phyloP scores from a whole-genome alignment of 768 basidiomycete genomes.

The Boletus reticuloceps region DNA sequence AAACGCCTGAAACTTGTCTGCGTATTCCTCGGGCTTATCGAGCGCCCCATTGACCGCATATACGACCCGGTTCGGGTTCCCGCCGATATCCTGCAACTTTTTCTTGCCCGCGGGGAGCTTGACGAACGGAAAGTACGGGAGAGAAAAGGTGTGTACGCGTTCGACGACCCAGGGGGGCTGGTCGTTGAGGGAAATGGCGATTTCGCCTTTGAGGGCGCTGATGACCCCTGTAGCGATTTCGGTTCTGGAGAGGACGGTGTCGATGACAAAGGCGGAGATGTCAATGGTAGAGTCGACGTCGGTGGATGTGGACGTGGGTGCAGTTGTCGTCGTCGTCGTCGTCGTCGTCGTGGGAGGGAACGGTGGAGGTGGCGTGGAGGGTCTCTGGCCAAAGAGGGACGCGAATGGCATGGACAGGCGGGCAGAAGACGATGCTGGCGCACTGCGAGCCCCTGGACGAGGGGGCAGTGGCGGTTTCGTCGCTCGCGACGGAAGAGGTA shows the following conservation, averaged over 20 bases:
- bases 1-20: conserved; percentile 66
- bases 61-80: conserved; percentile 14
- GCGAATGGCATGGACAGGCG: conserved; percentile 75
- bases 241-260: conserved; percentile 47
- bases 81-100: conserved; percentile 30
- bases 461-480: conserved; percentile 51
- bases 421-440: conserved; percentile 30
- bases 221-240: conserved; percentile 56
- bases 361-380: conserved; percentile 30
- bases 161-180: conserved; percentile 59
- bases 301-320: conserved; percentile 24
- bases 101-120: conserved; percentile 33
- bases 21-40: conserved; percentile 50
- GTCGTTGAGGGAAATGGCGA: conserved; percentile 46
- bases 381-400: conserved; percentile 62
- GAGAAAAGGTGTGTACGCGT: conserved; percentile 53
- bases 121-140: conserved; percentile 57
- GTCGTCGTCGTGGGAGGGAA: conserved; percentile 23
- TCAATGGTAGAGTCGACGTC: conserved; percentile 43
- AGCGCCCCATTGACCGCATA: conserved; percentile 42
- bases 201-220: conserved; percentile 51
- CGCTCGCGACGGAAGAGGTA: conserved; percentile 35
- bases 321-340: conserved; percentile 6
- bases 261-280: conserved; percentile 60
- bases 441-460: conserved; percentile 24